Conservation (phyloP, 2,329 filamentous ascomycete genomes). For the Trichoderma simmonsii region DNA sequence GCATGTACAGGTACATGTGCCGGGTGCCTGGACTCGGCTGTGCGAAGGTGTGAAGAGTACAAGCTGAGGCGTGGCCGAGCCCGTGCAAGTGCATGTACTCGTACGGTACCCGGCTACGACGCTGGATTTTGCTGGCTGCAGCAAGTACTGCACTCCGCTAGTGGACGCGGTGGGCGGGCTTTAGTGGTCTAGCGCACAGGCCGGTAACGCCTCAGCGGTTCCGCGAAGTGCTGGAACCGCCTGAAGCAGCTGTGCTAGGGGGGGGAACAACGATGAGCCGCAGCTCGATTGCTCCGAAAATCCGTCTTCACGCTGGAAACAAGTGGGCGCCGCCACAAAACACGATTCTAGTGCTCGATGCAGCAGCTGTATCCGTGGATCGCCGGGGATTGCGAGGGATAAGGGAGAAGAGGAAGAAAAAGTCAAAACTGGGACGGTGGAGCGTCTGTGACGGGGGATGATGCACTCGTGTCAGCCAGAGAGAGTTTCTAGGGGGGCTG, state of each 20-base stretch:
- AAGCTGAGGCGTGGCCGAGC: neutral
- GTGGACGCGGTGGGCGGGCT: conserved; percentile 12
- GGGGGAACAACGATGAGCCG: neutral
- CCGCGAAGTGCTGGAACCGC: neutral
- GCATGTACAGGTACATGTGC: conserved; percentile 4
- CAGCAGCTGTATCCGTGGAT: conserved; percentile 3
- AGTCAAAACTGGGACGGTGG: conserved; percentile 5
- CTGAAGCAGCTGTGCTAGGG: neutral
- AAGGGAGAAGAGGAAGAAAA: neutral
- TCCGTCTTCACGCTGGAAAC: neutral
- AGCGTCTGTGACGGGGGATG: neutral
- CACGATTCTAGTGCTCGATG: neutral
- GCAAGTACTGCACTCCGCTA: neutral
- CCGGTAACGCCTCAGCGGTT: conserved; percentile 8
- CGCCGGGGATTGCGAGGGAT: neutral
- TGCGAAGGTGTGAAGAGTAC: neutral
- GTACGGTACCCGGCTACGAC: neutral
- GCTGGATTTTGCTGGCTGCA: neutral
- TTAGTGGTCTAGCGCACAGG: conserved; percentile 9
- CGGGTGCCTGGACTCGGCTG: neutral
- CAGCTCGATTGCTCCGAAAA: neutral
- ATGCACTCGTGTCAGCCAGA: conserved; percentile 2
- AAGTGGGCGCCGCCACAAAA: conserved; percentile 5
- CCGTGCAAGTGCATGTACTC: neutral
- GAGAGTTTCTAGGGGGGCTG: neutral